These are phyloP conservation scores for Amanita rimosa DNA, from an alignment of 768 basidiomycete genomes.

Conservation along the genomic window DNA sequence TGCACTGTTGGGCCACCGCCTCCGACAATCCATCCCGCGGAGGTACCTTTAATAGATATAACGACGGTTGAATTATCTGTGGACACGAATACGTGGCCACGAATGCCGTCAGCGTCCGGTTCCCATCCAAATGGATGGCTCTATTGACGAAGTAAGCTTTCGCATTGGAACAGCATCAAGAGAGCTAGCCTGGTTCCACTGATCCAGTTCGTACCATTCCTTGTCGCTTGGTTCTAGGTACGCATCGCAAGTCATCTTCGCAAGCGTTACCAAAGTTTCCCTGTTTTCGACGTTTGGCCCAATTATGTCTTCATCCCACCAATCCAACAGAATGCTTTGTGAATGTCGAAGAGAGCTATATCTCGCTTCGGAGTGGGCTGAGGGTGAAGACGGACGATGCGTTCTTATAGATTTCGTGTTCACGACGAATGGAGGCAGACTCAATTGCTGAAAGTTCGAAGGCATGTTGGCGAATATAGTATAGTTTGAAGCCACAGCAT, in stretches of 20 bases:
- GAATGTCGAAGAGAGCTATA: constrained; percentile 21
- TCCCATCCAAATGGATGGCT: constrained; percentile 83
- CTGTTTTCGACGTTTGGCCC: constrained; percentile 61
- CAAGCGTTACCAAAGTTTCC: constrained; percentile 58
- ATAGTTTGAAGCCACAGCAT: constrained; percentile 32
- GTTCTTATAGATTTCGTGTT: constrained; percentile 23
- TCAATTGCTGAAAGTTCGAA: constrained; percentile 14
- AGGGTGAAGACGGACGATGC: constrained; percentile 29
- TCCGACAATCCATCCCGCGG: constrained; percentile 53
- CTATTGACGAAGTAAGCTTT: constrained; percentile 18
- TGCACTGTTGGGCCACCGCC: constrained; percentile 72
- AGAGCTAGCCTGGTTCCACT: constrained; percentile 1
- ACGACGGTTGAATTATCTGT: constrained; percentile 78
- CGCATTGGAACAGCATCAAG: not conserved
- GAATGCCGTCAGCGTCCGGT: constrained; percentile 77
- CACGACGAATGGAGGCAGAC: constrained; percentile 20
- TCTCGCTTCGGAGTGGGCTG: constrained; percentile 18
- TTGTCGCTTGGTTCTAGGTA: constrained; percentile 37
- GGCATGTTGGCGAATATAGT: constrained; percentile 39
- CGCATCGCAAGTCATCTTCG: constrained; percentile 79
- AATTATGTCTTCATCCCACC: constrained; percentile 46
- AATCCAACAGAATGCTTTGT: constrained; percentile 25
- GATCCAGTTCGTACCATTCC: constrained; percentile 59
- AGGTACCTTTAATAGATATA: constrained; percentile 90
- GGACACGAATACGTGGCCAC: constrained; percentile 87